Conservation (phyloP, 2,329 filamentous ascomycete species). For the Apiospora sp. region DNA sequence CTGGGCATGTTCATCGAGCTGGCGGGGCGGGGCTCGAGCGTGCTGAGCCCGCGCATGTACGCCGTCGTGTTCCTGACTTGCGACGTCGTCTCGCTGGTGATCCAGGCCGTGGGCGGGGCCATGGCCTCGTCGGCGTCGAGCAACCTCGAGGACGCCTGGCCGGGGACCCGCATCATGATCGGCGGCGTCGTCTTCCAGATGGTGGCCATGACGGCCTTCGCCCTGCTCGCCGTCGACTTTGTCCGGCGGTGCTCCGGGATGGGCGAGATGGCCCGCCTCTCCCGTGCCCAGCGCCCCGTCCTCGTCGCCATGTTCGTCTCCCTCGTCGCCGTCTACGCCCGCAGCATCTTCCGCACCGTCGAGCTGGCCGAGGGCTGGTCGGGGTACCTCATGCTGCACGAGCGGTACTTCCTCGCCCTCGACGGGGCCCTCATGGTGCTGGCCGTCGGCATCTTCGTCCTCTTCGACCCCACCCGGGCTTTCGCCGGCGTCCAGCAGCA, state of each 20-base stretch:
- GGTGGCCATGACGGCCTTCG: conserved; percentile 55
- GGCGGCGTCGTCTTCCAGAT: conserved; percentile 59
- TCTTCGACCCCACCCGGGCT: conserved; percentile 48
- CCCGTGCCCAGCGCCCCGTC: conserved; percentile 33
- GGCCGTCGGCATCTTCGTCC: conserved; percentile 52
- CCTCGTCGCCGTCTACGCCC: conserved; percentile 54
- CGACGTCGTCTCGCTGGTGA: conserved; percentile 54
- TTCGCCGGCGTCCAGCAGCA: too few relatives aligned
- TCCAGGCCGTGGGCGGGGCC: conserved; percentile 55
- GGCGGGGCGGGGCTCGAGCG: conserved; percentile 51
- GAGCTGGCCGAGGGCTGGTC: conserved; percentile 58
- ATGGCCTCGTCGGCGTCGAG: conserved; percentile 47
- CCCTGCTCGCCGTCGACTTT: conserved; percentile 47
- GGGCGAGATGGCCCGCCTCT: conserved; percentile 27
- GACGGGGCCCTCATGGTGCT: conserved; percentile 58
- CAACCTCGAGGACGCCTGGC: conserved; percentile 40
- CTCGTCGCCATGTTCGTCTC: conserved; percentile 48
- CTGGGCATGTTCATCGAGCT: conserved; percentile 55
- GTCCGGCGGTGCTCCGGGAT: conserved; percentile 37
- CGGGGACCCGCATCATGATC: conserved; percentile 58
- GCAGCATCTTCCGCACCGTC: conserved; percentile 58
- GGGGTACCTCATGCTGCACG: conserved; percentile 57
- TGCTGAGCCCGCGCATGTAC: conserved; percentile 52
- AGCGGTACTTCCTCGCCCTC: conserved; percentile 57
- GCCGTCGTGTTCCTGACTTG: conserved; percentile 57